Conservation (phyloP, 2,329 filamentous ascomycete species). For the Thielaviopsis ethacetica region DNA sequence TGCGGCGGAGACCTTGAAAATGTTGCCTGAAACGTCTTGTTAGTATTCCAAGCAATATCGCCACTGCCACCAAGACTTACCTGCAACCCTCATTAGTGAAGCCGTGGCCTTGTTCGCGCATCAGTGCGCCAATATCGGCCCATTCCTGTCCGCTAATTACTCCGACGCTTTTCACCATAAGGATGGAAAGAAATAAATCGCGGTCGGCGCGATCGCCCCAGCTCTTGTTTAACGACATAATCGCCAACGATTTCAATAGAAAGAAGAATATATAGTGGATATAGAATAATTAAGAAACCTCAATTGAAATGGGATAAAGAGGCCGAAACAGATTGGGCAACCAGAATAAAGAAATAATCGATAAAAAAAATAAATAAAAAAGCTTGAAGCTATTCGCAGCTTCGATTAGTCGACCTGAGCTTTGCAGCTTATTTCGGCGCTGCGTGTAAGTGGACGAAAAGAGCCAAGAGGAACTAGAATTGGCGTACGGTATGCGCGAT, state of each 20-base stretch:
- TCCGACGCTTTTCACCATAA: slow-evolving; percentile 46
- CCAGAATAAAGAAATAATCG: not conserved
- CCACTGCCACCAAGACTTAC: slow-evolving; percentile 25
- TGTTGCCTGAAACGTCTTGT: slow-evolving; percentile 33
- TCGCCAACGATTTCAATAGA: not conserved
- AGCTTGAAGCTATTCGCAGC: not conserved
- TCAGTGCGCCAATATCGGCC: slow-evolving; percentile 44
- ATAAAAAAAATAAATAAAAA: not conserved
- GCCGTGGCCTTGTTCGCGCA: slow-evolving; percentile 41
- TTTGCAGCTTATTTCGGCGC: not conserved
- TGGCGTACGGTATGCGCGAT: slow-evolving; percentile 1
- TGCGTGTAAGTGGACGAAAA: not conserved
- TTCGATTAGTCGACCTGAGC: not conserved
- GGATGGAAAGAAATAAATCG: slow-evolving; percentile 46
- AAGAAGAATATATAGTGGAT: not conserved
- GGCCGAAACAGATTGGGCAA: not conserved
- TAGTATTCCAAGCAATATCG: not conserved
- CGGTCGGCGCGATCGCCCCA: slow-evolving; percentile 46
- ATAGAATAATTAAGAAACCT: no score
- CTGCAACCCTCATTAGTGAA: slow-evolving; percentile 50
- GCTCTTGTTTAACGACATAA: slow-evolving; percentile 31
- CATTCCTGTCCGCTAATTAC: slow-evolving; percentile 47
- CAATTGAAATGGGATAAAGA: no score
- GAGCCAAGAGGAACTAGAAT: not conserved
- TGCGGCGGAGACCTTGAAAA: slow-evolving; percentile 39